A percentile compares a stretch with the other conserved stretches of the same genome.
These are phyloP conservation scores for Zymoseptoria pseudotritici DNA, from an alignment of 2,329 filamentous ascomycete species.

Conservation along the genomic window DNA sequence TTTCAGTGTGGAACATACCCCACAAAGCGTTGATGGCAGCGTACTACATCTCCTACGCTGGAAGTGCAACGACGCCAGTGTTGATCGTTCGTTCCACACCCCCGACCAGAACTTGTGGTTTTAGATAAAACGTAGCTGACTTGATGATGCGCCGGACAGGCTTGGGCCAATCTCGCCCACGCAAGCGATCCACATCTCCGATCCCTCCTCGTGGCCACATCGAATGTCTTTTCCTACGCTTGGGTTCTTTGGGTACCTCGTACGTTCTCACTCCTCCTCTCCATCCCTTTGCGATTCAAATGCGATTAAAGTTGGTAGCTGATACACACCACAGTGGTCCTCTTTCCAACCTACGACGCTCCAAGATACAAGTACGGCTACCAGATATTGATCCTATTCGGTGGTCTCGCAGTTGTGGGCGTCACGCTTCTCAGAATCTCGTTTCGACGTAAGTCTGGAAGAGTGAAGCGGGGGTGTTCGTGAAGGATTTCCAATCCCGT, in stretches of 20 bases:
- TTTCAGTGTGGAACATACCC: neutral
- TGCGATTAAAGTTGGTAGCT: neutral
- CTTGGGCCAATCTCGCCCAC: neutral
- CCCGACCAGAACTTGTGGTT: neutral
- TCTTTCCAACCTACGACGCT: slow-evolving; percentile 15
- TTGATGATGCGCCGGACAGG: neutral
- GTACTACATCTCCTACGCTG: neutral
- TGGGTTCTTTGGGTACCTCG: neutral
- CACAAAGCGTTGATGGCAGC: neutral
- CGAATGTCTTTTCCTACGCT: neutral
- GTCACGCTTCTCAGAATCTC: neutral
- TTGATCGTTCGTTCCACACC: neutral
- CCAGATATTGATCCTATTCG: slow-evolving; percentile 12
- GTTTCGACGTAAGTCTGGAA: neutral
- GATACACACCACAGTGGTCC: neutral
- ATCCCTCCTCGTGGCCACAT: neutral
- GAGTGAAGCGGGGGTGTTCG: neutral
- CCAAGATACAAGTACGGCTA: slow-evolving; percentile 13
- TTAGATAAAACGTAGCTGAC: neutral
- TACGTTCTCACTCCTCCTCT: neutral
- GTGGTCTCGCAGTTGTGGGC: slow-evolving; percentile 7
- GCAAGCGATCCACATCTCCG: neutral
- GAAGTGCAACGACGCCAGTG: neutral
- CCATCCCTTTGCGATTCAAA: neutral
- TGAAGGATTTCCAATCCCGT: neutral